A percentile compares a stretch with the other conserved stretches of the same genome.
Conservation (phyloP, 768 basidiomycete genomes). For the Podaxis rugospora region DNA sequence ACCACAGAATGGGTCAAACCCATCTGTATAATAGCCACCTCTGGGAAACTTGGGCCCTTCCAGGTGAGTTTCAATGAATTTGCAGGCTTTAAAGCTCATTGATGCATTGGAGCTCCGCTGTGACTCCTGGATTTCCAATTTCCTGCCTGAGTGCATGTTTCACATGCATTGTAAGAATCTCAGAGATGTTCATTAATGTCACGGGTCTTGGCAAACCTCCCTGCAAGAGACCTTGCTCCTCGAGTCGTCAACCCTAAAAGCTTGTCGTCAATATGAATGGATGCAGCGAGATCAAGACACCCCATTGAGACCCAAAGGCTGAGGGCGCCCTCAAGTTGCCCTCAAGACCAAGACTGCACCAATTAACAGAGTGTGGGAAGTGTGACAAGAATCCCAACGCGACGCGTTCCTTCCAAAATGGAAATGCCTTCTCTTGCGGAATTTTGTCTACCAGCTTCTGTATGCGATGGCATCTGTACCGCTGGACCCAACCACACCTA, state of each 20-base stretch:
- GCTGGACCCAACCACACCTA: neutral
- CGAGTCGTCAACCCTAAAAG: conserved; percentile 52
- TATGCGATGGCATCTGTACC: neutral
- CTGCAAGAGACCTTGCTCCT: conserved; percentile 63
- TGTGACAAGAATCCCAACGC: conserved; percentile 4
- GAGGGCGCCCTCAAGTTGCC: conserved; percentile 21
- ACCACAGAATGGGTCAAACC: conserved; percentile 25
- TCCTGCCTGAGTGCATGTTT: conserved; percentile 75
- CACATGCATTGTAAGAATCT: conserved; percentile 46
- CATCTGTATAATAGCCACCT: neutral
- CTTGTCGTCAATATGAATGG: conserved; percentile 6
- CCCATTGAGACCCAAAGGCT: conserved; percentile 49
- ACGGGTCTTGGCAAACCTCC: conserved; percentile 36
- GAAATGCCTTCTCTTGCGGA: neutral
- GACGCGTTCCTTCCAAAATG: conserved; percentile 17
- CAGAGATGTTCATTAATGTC: conserved; percentile 1
- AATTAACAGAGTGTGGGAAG: conserved; percentile 12
- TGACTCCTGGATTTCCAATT: conserved; percentile 60
- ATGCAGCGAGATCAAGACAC: conserved; percentile 24
- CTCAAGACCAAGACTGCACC: neutral
- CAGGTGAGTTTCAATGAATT: conserved; percentile 51
- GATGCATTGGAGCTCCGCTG: conserved; percentile 63
- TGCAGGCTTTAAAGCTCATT: conserved; percentile 54
- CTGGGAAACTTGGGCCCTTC: conserved; percentile 24
- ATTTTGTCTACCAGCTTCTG: neutral